Evolutionary conservation across 345 rosid species (phyloP).

Genomic region (Citrus unshiu): DNA sequence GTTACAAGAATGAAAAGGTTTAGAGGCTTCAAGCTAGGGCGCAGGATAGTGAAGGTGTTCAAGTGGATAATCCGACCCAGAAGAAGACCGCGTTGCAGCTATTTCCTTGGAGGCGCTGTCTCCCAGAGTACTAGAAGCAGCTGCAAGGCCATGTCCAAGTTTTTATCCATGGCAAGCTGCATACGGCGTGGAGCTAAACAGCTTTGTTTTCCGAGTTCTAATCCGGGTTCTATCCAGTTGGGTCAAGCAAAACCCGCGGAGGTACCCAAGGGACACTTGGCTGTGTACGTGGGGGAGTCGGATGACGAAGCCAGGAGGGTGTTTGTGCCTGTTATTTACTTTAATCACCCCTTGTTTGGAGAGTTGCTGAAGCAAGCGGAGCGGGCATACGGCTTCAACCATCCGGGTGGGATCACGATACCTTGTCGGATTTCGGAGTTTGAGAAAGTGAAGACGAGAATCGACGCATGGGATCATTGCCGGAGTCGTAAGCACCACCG

Average conservation of each 20-base stretch:
- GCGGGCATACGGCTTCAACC: constrained; percentile 68
- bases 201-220: constrained; percentile 21
- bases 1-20: constrained; percentile 31
- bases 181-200: constrained; percentile 39
- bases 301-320: constrained; percentile 44
- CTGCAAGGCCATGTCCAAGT: constrained; percentile 31
- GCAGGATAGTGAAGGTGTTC: constrained; percentile 44
- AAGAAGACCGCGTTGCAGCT: constrained; percentile 20
- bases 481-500: constrained; percentile 16
- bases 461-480: constrained; percentile 53
- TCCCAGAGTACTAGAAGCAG: constrained; percentile 1
- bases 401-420: constrained; percentile 70
- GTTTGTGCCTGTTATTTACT: constrained; percentile 70
- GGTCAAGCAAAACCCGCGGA: constrained; percentile 31
- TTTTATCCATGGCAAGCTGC: constrained; percentile 33
- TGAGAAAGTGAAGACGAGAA: constrained; percentile 72
- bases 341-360: constrained; percentile 82
- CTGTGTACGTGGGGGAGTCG: constrained; percentile 67
- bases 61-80: constrained; percentile 36
- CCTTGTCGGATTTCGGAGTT: constrained; percentile 78
- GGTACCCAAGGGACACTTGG: constrained; percentile 76
- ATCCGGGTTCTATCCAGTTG: constrained; percentile 34
- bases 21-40: constrained; percentile 52
- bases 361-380: constrained; percentile 71
- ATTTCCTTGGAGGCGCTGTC: neutral